A percentile compares a stretch with the other conserved stretches of the same genome.
Evolutionary conservation across 2,329 filamentous ascomycete genomes (phyloP).

Genomic region (Penicillium sp.): DNA sequence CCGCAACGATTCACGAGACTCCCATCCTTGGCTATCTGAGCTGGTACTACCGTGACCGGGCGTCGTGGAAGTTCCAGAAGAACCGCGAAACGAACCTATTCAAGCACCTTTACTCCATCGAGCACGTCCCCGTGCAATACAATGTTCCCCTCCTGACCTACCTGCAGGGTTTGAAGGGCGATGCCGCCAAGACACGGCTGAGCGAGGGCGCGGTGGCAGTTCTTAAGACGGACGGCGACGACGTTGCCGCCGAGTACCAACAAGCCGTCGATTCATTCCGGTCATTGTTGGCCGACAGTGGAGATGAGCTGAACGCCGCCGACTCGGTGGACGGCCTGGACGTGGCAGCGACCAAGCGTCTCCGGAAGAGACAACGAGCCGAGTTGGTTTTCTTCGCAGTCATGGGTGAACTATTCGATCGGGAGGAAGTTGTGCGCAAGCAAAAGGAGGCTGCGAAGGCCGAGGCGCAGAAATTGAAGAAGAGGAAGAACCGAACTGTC

Average conservation of each 20-base stretch:
- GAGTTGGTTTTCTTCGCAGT: constrained; percentile 47
- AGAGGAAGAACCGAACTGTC: constrained; percentile 52
- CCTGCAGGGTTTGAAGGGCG: constrained; percentile 78
- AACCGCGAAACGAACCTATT: constrained; percentile 84
- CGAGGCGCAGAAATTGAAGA: constrained; percentile 30
- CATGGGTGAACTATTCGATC: constrained; percentile 37
- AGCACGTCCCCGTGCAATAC: constrained; percentile 72
- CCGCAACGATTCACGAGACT: constrained; percentile 36
- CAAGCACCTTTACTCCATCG: constrained; percentile 77
- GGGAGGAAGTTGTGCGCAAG: constrained; percentile 34
- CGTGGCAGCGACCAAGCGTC: constrained; percentile 35
- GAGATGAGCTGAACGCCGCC: constrained; percentile 33
- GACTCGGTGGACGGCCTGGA: constrained; percentile 33
- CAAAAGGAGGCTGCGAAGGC: constrained; percentile 31
- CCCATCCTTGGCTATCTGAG: constrained; percentile 77
- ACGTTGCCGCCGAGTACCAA: constrained; percentile 46
- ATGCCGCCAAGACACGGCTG: constrained; percentile 69
- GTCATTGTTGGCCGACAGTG: constrained; percentile 34
- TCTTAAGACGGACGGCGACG: constrained; percentile 52
- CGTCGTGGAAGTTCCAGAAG: constrained; percentile 95
- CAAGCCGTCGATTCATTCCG: constrained; percentile 60
- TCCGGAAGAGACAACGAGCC: constrained; percentile 46
- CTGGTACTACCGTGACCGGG: constrained; percentile 73
- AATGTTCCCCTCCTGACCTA: constrained; percentile 76
- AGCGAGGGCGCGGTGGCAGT: constrained; percentile 69